Conservation (phyloP, 768 basidiomycete genomes). For the Scleroderma citrinum region DNA sequence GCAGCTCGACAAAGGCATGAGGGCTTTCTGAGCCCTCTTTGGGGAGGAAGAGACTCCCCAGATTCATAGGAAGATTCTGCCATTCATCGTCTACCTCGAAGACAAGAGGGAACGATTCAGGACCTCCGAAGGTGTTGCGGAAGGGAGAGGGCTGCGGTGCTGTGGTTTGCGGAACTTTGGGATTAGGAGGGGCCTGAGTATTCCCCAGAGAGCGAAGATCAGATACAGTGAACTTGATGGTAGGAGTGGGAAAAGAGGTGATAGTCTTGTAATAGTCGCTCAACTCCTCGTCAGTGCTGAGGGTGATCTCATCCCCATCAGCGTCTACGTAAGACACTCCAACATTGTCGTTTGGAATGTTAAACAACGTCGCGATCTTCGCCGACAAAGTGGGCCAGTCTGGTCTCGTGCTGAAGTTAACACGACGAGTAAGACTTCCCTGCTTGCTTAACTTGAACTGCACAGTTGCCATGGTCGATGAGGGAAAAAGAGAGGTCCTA, state of each 20-base stretch:
- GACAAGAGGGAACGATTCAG: conserved; percentile 39
- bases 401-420: conserved; percentile 47
- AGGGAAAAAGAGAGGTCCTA: conserved; percentile 3
- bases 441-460: conserved; percentile 63
- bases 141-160: conserved; percentile 31
- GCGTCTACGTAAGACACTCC: conserved; percentile 67
- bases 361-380: conserved; percentile 48
- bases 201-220: conserved; percentile 43
- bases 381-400: conserved; percentile 52
- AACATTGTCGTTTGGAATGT: conserved; percentile 51
- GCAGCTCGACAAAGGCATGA: conserved; percentile 60
- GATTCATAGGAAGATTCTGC: conserved; percentile 46
- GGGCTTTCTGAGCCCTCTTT: conserved; percentile 35
- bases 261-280: conserved; percentile 55
- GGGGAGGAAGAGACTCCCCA: conserved; percentile 38
- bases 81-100: conserved; percentile 56
- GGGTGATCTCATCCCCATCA: conserved; percentile 72
- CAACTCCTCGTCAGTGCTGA: conserved; percentile 75
- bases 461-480: conserved; percentile 32
- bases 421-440: conserved; percentile 54
- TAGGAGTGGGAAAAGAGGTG: conserved; percentile 12
- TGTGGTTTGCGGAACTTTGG: conserved; percentile 23
- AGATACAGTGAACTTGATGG: conserved; percentile 57
- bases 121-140: conserved; percentile 57
- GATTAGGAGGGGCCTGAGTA: conserved; percentile 25